phyloP scores from a whole-genome alignment of 371 early-diverging fungal species.

The Mucor indicus region DNA sequence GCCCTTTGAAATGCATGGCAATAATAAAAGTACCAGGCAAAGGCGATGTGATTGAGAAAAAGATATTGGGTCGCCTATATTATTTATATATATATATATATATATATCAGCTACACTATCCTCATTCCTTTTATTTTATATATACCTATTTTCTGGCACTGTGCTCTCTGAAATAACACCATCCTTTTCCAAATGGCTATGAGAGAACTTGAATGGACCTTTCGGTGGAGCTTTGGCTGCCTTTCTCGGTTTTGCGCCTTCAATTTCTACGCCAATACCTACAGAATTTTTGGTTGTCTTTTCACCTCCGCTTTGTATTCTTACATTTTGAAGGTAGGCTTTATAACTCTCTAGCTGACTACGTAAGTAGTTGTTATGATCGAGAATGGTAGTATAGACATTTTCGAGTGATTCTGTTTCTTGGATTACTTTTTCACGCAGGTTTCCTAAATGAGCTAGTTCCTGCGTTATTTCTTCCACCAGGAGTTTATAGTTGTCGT shows the following conservation, averaged over 20 bases:
- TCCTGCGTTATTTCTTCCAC: conserved; percentile 83
- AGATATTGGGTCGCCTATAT: conserved; percentile 79
- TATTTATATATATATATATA: conserved; percentile 11
- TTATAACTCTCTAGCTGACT: conserved; percentile 92
- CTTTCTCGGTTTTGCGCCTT: conserved; percentile 29
- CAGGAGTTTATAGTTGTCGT: conserved; percentile 73
- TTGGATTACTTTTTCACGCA: conserved; percentile 78
- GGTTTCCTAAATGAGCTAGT: conserved; percentile 79
- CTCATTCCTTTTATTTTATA: too few relatives aligned
- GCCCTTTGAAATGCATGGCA: conserved; percentile 83
- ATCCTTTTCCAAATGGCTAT: conserved; percentile 82
- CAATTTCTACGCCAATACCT: conserved; percentile 48
- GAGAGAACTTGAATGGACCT: conserved; percentile 79
- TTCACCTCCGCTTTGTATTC: conserved; percentile 74
- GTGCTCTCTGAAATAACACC: conserved; percentile 92
- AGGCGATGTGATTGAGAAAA: conserved; percentile 84
- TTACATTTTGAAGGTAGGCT: conserved; percentile 92
- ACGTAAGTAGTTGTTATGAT: conserved; percentile 89
- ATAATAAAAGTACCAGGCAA: conserved; percentile 88
- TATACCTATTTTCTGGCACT: conserved; percentile 80
- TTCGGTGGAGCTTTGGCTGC: conserved; percentile 32
- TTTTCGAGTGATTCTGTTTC: conserved; percentile 75
- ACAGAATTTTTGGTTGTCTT: conserved; percentile 42
- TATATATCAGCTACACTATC: too few relatives aligned
- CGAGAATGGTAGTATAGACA: conserved; percentile 89